Evolutionary conservation across 208 protist species (phyloP).

Genomic region (Endotrypanum monterogeii): DNA sequence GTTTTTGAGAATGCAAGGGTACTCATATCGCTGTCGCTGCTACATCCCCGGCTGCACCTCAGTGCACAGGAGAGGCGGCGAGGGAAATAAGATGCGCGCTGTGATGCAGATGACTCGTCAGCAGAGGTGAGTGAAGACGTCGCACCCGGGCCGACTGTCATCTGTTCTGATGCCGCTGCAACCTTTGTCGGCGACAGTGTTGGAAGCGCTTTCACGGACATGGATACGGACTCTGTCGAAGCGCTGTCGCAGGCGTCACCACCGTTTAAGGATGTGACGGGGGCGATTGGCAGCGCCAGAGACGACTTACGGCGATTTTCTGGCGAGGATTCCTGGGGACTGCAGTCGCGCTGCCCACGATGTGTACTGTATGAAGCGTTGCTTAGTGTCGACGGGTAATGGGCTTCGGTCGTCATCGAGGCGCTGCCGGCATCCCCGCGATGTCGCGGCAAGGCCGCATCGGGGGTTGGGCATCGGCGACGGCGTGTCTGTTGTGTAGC

Average conservation of each 20-base stretch:
- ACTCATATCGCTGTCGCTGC: neutral
- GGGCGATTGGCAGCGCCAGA: neutral
- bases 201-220: neutral
- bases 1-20: no score
- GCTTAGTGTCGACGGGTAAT: neutral
- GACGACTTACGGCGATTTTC: neutral
- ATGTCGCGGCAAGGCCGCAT: neutral
- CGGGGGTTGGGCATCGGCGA: neutral
- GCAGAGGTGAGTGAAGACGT: neutral
- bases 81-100: neutral
- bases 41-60: neutral
- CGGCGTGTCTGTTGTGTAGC: neutral
- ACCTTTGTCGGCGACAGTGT: neutral
- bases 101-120: neutral
- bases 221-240: neutral
- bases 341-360: neutral
- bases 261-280: neutral
- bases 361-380: neutral
- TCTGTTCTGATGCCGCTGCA: no score
- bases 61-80: conserved; percentile 3
- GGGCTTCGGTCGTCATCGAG: neutral
- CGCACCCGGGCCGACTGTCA: neutral
- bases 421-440: neutral
- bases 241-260: neutral
- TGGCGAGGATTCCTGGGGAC: neutral